Evolutionary conservation across 2,329 filamentous ascomycete genomes (phyloP), one percentile per base, ranked within the genome.

Genomic region (Cercospora beticola): DNA sequence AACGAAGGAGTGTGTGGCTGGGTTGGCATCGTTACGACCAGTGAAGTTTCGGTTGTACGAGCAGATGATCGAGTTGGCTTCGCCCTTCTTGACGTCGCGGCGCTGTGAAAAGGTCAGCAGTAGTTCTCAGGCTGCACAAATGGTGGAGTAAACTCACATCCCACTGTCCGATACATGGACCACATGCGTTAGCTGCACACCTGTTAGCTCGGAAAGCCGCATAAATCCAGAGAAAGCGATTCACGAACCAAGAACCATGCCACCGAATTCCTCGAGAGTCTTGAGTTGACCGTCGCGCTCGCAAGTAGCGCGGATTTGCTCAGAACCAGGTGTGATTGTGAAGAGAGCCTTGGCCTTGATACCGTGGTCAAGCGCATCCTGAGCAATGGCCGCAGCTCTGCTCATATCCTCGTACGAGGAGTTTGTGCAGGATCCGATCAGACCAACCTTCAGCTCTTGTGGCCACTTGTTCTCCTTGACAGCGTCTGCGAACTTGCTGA

Each of bases 41-140:
- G 94, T 98, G 86, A 99, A 98, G 89, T 99, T 98, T 83, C 95
- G 93, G 91, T 99, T 99, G 90, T 97, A 99, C 30, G 95, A 98
- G 58, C 94, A 97, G 80, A 99, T 86, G 81, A 99, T 99, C 6
- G 93, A 96, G 89, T 99, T 99, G 78, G 93, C 86, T 76, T 92
- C 90, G 74, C 94, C 94, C 89, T 98, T 97, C 87, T 94, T 91
- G 66, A 97, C 93, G 76, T 98, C 94, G 26, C 93, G 76, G 97
- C 46, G 30, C 49, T 56, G 23, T n/a, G 4, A 23, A 16, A 18
- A 33, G n/a, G 30, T 28, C 26, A 54, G 54, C 21, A 31, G 28
- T n/a, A 56, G 12, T 49, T 23, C 60, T 16, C 7, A 16, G 12
- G 12, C n/a, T 8, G 9, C n/a, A 61, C 6, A 8, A 23, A 23